Evolutionary conservation across 768 basidiomycete genomes (phyloP), one percentile per base, ranked within the genome.

Genomic region (Pleurotus tuoliensis): DNA sequence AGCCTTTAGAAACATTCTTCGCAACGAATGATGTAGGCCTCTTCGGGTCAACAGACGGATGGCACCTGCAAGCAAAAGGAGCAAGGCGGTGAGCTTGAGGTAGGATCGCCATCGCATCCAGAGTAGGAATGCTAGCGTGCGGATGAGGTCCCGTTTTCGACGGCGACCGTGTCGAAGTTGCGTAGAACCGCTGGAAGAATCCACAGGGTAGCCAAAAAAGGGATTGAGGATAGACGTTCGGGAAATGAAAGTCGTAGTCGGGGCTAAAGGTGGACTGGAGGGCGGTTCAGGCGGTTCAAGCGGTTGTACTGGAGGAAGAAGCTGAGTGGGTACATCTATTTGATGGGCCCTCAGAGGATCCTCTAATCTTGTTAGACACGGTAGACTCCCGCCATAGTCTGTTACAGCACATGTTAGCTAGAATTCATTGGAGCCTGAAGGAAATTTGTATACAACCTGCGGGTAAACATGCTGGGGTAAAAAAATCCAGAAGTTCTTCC

Each of bases 381-480:
- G 79, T 51, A 90, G 73, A 59, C 63, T 69, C 59, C 88, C 89
- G 49, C 88, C 87, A 63, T 85, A 87, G 56, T 90, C 89, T 90
- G 71, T 59, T 43, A 46, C 62, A 52, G 15, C 27, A 30, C 48
- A 50, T 34, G 30, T 50, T 50, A 53, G 51, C 47, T 57, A 58
- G 54, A 56, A 58, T 57, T 49, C 53, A 47, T 47, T 56, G 15
- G 47, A 22, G 18, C 27, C 30, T 34, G 24, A 27, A 55, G 51
- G 47, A 45, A 59, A 56, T 30, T 38, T 56, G 22, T 56, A 58
- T 57, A 41, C 57, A 60, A 88, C 87, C 87, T 76, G 78, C 70
- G 49, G 87, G 88, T 55, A 92, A 68, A 48, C 72, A 69, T 46
- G 72, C 69, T 2, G 80, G 69, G 5, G 77, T 72, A 61, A 88